Evolutionary conservation across 192 early-diverging fungal species (phyloP).

Genomic region (Podila clonocystis): DNA sequence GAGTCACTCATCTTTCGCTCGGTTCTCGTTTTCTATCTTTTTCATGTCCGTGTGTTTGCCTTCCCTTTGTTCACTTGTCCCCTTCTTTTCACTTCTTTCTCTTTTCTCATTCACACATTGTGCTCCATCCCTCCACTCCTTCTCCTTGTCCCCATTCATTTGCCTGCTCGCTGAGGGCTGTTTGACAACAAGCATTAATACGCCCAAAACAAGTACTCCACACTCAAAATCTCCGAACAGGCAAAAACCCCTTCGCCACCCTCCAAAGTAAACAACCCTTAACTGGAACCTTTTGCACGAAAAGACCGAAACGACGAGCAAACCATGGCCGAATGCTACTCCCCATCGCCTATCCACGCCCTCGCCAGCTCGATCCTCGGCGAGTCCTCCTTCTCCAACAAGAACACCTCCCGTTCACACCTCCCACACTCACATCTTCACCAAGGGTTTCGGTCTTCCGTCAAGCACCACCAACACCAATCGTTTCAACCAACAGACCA

Average conservation of each 20-base stretch:
- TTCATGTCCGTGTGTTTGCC: background rate
- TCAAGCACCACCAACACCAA: constrained; percentile 4
- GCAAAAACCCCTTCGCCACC: too few species aligned
- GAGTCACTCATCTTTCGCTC: background rate
- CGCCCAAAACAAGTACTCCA: too few species aligned
- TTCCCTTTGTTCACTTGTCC: background rate
- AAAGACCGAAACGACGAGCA: background rate
- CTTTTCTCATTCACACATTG: background rate
- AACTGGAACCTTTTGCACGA: background rate
- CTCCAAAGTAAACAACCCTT: background rate
- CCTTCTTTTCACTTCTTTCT: background rate
- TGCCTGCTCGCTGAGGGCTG: too few species aligned
- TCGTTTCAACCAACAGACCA: background rate
- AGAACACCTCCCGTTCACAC: background rate
- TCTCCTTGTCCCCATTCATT: background rate
- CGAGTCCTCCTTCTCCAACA: constrained; percentile 20
- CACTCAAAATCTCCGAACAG: too few species aligned
- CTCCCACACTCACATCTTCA: background rate
- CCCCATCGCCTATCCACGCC: constrained; percentile 24
- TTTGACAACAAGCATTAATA: too few species aligned
- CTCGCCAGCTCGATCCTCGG: constrained; percentile 39
- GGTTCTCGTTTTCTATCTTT: background rate
- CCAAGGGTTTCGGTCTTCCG: background rate
- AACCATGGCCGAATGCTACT: constrained; percentile 36
- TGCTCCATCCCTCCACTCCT: background rate